Base-by-base conservation (phyloP, 306 rosid genomes). In the Oxytropis ochrocephala region DNA sequence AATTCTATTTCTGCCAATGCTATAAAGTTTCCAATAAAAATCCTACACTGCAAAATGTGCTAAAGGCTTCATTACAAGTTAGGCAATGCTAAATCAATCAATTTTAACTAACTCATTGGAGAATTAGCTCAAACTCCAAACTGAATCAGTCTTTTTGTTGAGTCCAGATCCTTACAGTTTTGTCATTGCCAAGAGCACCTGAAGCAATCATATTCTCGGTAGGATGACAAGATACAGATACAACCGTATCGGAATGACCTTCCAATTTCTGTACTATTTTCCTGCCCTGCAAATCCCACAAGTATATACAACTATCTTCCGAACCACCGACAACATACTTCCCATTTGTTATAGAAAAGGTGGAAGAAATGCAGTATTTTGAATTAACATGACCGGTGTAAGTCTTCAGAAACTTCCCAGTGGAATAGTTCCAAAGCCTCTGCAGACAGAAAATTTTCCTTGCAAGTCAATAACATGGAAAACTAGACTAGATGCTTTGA, bases 351-450 rank as follows among this genome's bases (percentile, higher is more conserved):
- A 83, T 82, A 5, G 97, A 94, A 72, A 94, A 94, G 1, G 94
- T 61, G 12, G 98, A 84, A 2, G 98, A 78, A 67, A 88, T 76
- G 85, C 98, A 90, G 85, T 73, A 94, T 78, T 87, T 90, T 4
- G 97, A 94, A 75, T 91, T 94, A 47, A 54, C 81, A 71, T 94
- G 98, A 64, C 97, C 97, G 0, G 87, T 74, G 64, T 88, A 94
- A 12, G 97, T 85, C 88, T 94, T 94, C 73, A 90, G 82, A 86
- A 87, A 90, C 82, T 84, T 90, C 52, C 98, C 98, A 33, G 91
- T 88, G 2, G 97, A 83, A 75, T 86, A 90, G 84, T 94, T 91
- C 98, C 97, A 94, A 16, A 94, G 93, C 87, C 96, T 88, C 98
- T 94, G 86, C 69, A 82, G 64, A 78, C 53, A 64, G 19, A 78